A percentile compares a stretch with the other conserved stretches of the same genome.
Conservation (phyloP, 2,329 filamentous ascomycete genomes). For the Aspergillus caelatus region DNA sequence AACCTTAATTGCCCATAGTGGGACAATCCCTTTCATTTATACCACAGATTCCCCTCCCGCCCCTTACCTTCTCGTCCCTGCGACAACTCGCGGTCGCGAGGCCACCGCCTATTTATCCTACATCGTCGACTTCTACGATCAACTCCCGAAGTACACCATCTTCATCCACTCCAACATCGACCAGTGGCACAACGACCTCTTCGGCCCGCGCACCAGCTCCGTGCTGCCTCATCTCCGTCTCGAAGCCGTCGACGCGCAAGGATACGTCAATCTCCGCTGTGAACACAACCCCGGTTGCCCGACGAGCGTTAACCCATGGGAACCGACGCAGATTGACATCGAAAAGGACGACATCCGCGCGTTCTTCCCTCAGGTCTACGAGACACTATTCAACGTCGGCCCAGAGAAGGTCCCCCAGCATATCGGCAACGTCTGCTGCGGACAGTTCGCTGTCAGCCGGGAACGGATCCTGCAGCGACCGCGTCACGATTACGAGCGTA, state of each 20-base stretch:
- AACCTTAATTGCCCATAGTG: constrained; percentile 6
- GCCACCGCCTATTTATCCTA: constrained; percentile 65
- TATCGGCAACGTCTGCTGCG: constrained; percentile 38
- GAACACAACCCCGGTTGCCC: constrained; percentile 41
- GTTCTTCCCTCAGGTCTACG: constrained; percentile 29
- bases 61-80: constrained; percentile 26
- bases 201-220: constrained; percentile 31
- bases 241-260: constrained; percentile 39
- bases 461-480: constrained; percentile 32
- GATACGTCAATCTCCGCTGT: constrained; percentile 47
- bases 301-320: constrained; percentile 37
- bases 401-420: constrained; percentile 27
- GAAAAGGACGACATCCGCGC: constrained; percentile 28
- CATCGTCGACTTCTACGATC: constrained; percentile 64
- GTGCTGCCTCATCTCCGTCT: constrained; percentile 36
- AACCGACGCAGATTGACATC: constrained; percentile 25
- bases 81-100: constrained; percentile 58
- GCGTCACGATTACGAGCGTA: constrained; percentile 34
- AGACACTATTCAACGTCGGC: constrained; percentile 28
- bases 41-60: constrained; percentile 29
- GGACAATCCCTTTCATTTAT: constrained; percentile 31
- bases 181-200: constrained; percentile 61
- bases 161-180: constrained; percentile 64
- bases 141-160: constrained; percentile 60
- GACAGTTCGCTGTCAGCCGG: constrained; percentile 38